Conservation (phyloP, 768 basidiomycete genomes). For the Gyrodon lividus region DNA sequence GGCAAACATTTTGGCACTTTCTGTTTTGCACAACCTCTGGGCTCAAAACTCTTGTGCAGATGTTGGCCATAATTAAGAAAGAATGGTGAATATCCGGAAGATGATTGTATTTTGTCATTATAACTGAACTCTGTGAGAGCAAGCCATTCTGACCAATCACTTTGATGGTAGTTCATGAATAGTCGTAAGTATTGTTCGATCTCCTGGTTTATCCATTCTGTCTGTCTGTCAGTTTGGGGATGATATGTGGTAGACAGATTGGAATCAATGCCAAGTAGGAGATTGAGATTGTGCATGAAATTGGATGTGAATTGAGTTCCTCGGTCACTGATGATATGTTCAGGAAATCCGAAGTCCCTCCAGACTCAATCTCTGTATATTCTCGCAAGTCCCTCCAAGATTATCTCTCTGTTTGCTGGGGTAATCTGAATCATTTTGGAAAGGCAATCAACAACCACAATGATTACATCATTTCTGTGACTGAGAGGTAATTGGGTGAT, state of each 20-base stretch:
- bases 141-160: slow-evolving; percentile 37
- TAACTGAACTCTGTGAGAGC: slow-evolving; percentile 34
- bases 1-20: no score
- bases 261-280: slow-evolving; percentile 31
- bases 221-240: slow-evolving; percentile 39
- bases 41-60: no score
- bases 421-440: slow-evolving; percentile 2
- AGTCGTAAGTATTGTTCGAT: slow-evolving; percentile 38
- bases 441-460: not conserved
- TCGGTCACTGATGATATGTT: slow-evolving; percentile 24
- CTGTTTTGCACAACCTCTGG: no score
- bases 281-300: slow-evolving; percentile 31
- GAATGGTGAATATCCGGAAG: slow-evolving; percentile 35
- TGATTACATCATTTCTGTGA: not conserved
- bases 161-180: slow-evolving; percentile 31
- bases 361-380: slow-evolving; percentile 23
- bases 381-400: slow-evolving; percentile 16
- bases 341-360: slow-evolving; percentile 28
- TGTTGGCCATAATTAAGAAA: not conserved
- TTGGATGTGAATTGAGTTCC: slow-evolving; percentile 30
- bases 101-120: slow-evolving; percentile 30
- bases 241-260: slow-evolving; percentile 42
- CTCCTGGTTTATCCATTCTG: slow-evolving; percentile 37
- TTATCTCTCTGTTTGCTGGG: not conserved
- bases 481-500: not conserved